Percentiles rank a stretch among this genome's conserved stretches.
These are phyloP conservation scores for Amylostereum chailletii DNA, from an alignment of 1,284 basidiomycete genomes.

Conservation along the genomic window DNA sequence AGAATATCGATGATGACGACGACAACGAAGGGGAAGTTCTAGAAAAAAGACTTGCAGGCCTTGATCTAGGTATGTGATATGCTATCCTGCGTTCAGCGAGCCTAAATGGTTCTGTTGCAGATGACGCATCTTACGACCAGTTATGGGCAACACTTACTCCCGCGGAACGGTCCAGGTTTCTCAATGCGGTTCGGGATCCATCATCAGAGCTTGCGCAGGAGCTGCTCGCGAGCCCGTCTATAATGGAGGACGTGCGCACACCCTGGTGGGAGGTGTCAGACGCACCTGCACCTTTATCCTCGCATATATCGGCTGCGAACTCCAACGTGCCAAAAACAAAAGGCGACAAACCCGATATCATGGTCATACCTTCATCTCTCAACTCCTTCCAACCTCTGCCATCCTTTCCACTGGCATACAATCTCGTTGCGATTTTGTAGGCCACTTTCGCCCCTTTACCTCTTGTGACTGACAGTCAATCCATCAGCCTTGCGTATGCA, in stretches of 20 bases:
- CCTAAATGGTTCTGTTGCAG: conserved; percentile 22
- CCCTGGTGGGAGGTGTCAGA: conserved; percentile 56
- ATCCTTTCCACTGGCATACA: conserved; percentile 46
- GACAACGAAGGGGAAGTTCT: conserved; percentile 38
- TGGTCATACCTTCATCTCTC: conserved; percentile 41
- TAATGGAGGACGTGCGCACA: conserved; percentile 33
- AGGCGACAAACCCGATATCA: conserved; percentile 34
- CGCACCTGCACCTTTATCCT: not conserved
- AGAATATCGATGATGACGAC: conserved; percentile 23
- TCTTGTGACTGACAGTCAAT: not conserved
- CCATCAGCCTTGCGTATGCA: not conserved
- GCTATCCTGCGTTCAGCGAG: too few species aligned
- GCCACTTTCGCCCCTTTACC: conserved; percentile 14
- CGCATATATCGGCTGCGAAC: conserved; percentile 5
- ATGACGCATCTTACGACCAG: conserved; percentile 43
- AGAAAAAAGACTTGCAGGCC: conserved; percentile 37
- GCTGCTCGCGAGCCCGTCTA: conserved; percentile 49
- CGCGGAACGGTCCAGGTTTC: conserved; percentile 51
- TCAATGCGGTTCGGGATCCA: conserved; percentile 48
- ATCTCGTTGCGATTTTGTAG: conserved; percentile 57
- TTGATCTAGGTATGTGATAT: conserved; percentile 53
- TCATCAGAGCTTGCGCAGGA: conserved; percentile 45
- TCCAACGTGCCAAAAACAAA: conserved; percentile 16
- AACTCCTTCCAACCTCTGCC: conserved; percentile 22
- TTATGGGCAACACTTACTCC: conserved; percentile 57